These are phyloP conservation scores for Trifolium pratense DNA, from an alignment of 306 rosid species.

Conservation along the genomic window DNA sequence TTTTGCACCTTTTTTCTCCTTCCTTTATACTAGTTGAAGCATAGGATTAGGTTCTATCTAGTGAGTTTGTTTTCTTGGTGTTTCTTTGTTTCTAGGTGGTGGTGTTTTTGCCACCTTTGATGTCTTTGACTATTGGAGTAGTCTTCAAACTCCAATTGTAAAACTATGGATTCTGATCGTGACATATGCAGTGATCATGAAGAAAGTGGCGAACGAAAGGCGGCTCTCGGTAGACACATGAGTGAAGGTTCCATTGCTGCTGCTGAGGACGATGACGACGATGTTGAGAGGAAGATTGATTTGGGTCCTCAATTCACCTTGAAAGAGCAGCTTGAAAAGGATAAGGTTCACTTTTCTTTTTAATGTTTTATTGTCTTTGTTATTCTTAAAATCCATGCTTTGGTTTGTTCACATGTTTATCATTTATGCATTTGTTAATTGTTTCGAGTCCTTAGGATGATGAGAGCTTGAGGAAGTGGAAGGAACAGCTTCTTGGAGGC, in stretches of 20 bases:
- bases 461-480: slow-evolving; percentile 93
- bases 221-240: slow-evolving; percentile 43
- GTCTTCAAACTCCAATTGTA: slow-evolving; percentile 44
- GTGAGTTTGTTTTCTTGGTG: slow-evolving; percentile 33
- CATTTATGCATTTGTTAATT: slow-evolving; percentile 4
- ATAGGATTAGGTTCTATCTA: slow-evolving; percentile 34
- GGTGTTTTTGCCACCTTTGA: slow-evolving; percentile 48
- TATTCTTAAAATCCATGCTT: too few species aligned
- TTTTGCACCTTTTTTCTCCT: background rate
- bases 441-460: slow-evolving; percentile 65
- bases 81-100: slow-evolving; percentile 5
- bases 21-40: slow-evolving; percentile 14
- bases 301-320: slow-evolving; percentile 86
- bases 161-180: slow-evolving; percentile 68
- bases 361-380: background rate
- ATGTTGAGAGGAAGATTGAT: slow-evolving; percentile 61
- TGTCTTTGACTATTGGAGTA: slow-evolving; percentile 60
- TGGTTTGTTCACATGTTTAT: background rate
- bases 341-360: slow-evolving; percentile 63
- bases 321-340: slow-evolving; percentile 86
- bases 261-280: slow-evolving; percentile 82
- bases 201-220: slow-evolving; percentile 43
- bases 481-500: slow-evolving; percentile 92
- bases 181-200: slow-evolving; percentile 14
- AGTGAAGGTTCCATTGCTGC: slow-evolving; percentile 63